Base-by-base conservation (phyloP, 352 stramenopile genomes). In the Globisporangium rhizosaccharum region DNA sequence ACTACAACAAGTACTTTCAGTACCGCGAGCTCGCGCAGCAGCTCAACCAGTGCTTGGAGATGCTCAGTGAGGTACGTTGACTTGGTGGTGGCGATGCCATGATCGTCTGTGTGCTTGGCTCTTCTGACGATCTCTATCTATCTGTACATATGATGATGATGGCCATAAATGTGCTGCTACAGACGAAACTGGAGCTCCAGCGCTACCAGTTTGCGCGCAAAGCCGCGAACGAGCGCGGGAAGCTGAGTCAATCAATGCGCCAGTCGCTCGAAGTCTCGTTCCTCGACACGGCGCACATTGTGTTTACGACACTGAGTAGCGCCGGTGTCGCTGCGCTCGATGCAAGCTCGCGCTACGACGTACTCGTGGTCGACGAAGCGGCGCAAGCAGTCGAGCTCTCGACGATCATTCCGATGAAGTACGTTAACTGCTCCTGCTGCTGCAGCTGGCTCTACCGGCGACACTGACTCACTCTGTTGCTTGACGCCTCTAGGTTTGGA, bases 281-380 rank as follows among this genome's bases (percentile, higher is more conserved):
- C 53, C 65, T 96, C 23, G 90, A 97, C 65, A 94, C 84, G 41
- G 90, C 90, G 10, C 88, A 97, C 46, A 91, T 97, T 46, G 85
- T 97, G 2, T 97, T 97, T 49, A 97, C 88, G 14, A 97, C 91
- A 2, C 70, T 97, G 12, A 96, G 88, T 62, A 96, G 85, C 53
- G 88, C 86, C 10, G 91, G 89, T 51, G 81, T 93, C 58, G 74
- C 79, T 45, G 83, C 86, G 9, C 66, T 96, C 18, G 83, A 96
- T 66, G 82, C 81, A 14, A 90, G 79, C 46, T 73, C 70, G 18
- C 73, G 80, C 36, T 94, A 92, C 46, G 86, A 96, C 42, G 83
- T 94, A 4, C 60, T 96, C 23, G 86, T 96, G 33, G 80, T 96
- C 52, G 86, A 96, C 48, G 86, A 96, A 83, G 84, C 84, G 30